These are phyloP conservation scores for Termitomyces sp. DNA, from an alignment of 768 basidiomycete genomes.

Conservation along the genomic window DNA sequence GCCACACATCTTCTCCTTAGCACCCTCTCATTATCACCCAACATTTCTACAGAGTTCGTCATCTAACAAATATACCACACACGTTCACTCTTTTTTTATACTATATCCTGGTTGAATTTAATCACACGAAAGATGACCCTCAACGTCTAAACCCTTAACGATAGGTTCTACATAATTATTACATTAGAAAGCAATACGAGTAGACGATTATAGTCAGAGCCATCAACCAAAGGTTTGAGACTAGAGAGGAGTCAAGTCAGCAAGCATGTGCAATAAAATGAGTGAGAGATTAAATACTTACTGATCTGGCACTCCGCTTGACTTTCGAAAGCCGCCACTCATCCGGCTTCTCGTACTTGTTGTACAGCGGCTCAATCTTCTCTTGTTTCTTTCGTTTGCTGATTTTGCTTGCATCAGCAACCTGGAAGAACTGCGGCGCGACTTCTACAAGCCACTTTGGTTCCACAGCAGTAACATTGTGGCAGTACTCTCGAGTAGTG, in stretches of 20 bases:
- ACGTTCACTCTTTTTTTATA: background rate
- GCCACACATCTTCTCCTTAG: background rate
- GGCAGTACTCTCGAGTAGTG: conserved; percentile 93
- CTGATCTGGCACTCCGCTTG: conserved; percentile 85
- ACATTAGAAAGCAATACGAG: conserved; percentile 10
- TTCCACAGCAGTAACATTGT: conserved; percentile 92
- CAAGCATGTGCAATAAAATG: conserved; percentile 10
- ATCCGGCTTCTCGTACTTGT: conserved; percentile 93
- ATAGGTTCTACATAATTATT: conserved; percentile 7
- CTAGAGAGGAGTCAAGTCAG: conserved; percentile 29
- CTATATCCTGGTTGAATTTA: conserved; percentile 1
- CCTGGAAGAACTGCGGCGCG: conserved; percentile 98
- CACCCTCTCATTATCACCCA: background rate
- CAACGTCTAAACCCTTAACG: background rate
- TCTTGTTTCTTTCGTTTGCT: conserved; percentile 94
- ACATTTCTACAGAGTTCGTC: background rate
- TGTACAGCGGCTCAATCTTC: conserved; percentile 94
- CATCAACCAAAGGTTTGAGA: conserved; percentile 85
- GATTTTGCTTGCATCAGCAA: conserved; percentile 96
- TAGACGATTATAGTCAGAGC: conserved; percentile 6
- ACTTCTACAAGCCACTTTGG: conserved; percentile 99
- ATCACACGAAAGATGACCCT: background rate
- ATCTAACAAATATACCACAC: conserved; percentile 1
- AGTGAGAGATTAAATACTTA: conserved; percentile 22
- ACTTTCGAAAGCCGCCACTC: conserved; percentile 93